Percentiles rank a stretch among this genome's conserved stretches.
phyloP scores from a whole-genome alignment of 441 rosid genomes.

The Brassica balearica region DNA sequence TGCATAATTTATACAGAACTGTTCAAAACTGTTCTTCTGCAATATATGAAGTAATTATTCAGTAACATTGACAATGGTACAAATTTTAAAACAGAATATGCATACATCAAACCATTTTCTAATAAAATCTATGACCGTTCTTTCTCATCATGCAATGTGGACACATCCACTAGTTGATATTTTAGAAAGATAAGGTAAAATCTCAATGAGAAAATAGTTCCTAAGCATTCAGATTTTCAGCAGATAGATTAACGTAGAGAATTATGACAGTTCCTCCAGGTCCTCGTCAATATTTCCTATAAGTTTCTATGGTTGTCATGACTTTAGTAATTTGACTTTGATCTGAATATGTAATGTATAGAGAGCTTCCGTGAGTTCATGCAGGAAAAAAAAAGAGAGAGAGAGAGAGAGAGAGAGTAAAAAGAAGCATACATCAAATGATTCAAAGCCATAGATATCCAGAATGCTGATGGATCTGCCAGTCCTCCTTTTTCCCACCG shows the following conservation, averaged over 20 bases:
- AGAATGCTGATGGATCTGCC: conserved; percentile 85
- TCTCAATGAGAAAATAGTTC: not conserved
- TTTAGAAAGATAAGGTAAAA: conserved; percentile 12
- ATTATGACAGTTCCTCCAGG: not conserved
- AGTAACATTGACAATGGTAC: not conserved
- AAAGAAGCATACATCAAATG: conserved; percentile 69
- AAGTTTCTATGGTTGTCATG: conserved; percentile 2
- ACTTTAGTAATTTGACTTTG: not conserved
- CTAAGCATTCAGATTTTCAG: not conserved
- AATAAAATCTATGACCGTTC: not conserved
- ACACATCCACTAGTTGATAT: conserved; percentile 1
- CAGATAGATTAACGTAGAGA: conserved; percentile 3
- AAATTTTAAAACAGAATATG: conserved; percentile 26
- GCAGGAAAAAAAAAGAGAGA: conserved; percentile 20
- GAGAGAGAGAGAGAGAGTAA: conserved; percentile 12
- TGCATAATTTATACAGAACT: conserved; percentile 96
- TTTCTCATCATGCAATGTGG: not conserved
- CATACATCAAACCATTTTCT: conserved; percentile 26
- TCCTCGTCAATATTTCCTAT: not conserved
- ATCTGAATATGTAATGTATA: not conserved
- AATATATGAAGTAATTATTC: conserved; percentile 33
- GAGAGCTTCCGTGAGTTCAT: conserved; percentile 3
- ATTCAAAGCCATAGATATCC: conserved; percentile 95
- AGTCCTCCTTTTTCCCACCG: conserved; percentile 52
- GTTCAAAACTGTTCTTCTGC: conserved; percentile 98